phyloP scores from a whole-genome alignment of 1,284 basidiomycete genomes.

The Heterobasidion irregulare region DNA sequence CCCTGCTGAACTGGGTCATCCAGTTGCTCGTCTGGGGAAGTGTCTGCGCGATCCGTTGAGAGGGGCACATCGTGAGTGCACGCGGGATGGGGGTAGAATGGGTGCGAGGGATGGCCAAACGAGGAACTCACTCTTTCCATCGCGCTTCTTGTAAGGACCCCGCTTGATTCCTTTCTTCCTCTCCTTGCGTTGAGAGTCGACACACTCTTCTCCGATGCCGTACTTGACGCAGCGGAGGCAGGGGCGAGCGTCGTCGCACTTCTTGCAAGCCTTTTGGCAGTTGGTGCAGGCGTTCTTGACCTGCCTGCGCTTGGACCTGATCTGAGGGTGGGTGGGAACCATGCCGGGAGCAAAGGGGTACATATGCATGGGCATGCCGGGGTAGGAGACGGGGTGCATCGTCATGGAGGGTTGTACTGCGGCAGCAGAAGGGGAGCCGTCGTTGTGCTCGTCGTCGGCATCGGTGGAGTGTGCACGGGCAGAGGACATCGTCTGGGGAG shows the following conservation, averaged over 20 bases:
- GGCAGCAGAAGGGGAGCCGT: conserved; percentile 25
- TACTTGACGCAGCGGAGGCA: conserved; percentile 85
- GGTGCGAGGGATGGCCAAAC: background rate
- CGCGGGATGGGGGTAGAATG: background rate
- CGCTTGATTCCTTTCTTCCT: conserved; percentile 81
- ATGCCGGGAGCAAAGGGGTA: conserved; percentile 51
- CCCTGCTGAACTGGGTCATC: conserved; percentile 37
- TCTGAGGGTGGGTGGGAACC: conserved; percentile 27
- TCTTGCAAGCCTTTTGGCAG: conserved; percentile 87
- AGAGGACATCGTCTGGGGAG: conserved; percentile 8
- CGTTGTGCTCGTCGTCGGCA: conserved; percentile 30
- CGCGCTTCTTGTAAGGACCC: conserved; percentile 90
- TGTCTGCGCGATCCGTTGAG: conserved; percentile 40
- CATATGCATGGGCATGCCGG: conserved; percentile 54
- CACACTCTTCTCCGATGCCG: conserved; percentile 70
- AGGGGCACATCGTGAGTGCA: conserved; percentile 11
- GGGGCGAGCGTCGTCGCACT: conserved; percentile 81
- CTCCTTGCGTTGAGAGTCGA: conserved; percentile 79
- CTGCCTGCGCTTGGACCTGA: conserved; percentile 72
- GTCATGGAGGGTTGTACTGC: conserved; percentile 40
- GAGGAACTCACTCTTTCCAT: conserved; percentile 63
- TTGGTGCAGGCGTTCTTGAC: conserved; percentile 89
- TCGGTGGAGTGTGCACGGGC: conserved; percentile 14
- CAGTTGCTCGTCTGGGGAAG: conserved; percentile 39
- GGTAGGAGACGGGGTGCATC: conserved; percentile 42